phyloP scores from a whole-genome alignment of 169 alveolate species.

The Plasmodium vivax region DNA sequence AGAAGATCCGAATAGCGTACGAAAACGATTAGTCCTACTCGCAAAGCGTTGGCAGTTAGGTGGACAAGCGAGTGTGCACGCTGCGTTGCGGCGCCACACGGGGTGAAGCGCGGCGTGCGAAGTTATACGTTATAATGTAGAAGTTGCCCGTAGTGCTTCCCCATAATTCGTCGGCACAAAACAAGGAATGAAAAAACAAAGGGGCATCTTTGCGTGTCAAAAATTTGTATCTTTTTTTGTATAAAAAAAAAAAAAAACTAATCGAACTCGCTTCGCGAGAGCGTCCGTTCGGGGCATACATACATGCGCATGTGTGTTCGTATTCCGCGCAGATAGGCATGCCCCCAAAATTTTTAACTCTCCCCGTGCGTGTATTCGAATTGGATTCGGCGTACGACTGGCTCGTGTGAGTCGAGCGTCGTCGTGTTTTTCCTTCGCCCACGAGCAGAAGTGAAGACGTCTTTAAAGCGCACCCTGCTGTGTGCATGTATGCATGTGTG shows the following conservation, averaged over 20 bases:
- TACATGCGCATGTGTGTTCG: conserved; percentile 1
- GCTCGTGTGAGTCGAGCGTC: background rate
- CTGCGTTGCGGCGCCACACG: background rate
- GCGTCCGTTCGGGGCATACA: background rate
- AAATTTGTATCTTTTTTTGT: background rate
- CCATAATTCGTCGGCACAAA: background rate
- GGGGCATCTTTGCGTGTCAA: background rate
- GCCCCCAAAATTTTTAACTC: background rate
- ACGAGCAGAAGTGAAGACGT: background rate
- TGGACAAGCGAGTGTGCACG: background rate
- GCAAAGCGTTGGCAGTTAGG: background rate
- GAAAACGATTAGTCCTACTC: conserved; percentile 5
- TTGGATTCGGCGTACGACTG: background rate
- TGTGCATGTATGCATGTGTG: background rate
- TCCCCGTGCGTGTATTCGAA: background rate
- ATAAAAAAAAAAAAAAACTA: background rate
- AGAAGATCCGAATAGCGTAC: conserved; percentile 35
- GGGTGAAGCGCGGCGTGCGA: background rate
- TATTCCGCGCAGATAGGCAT: background rate
- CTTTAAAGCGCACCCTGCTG: background rate
- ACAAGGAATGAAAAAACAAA: conserved; percentile 9
- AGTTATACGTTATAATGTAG: background rate
- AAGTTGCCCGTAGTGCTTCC: background rate
- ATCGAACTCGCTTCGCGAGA: background rate
- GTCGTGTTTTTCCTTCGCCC: background rate